These are phyloP conservation scores for Aegilops sharonensis DNA, from an alignment of 176 grass and related monocot species.

Conservation along the genomic window DNA sequence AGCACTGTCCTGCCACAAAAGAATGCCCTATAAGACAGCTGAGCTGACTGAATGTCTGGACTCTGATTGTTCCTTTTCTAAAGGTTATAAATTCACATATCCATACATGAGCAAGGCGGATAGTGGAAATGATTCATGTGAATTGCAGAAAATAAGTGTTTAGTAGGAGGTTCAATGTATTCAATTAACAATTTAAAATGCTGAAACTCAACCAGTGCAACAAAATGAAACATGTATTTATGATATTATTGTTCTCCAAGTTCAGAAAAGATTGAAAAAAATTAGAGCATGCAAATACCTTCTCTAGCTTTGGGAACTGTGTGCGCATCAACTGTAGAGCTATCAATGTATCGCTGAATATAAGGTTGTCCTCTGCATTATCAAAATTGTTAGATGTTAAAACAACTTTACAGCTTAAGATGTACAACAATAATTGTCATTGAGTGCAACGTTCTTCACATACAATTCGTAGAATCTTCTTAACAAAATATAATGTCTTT, in stretches of 20 bases:
- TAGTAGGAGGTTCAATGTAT: not conserved
- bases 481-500: not conserved
- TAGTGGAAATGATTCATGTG: not conserved
- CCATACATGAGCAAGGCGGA: not conserved
- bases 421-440: not conserved
- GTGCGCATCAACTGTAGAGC: constrained; percentile 86
- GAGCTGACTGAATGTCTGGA: not conserved
- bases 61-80: not conserved
- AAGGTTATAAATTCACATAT: not conserved
- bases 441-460: not conserved
- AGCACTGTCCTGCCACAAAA: not conserved
- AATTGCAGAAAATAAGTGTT: not conserved
- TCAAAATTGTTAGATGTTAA: constrained; percentile 2
- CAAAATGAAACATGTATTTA: not conserved
- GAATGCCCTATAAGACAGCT: not conserved
- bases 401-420: not conserved
- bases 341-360: constrained; percentile 70
- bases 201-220: not conserved
- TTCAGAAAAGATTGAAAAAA: not conserved
- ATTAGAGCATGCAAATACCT: constrained; percentile 33
- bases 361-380: constrained; percentile 74
- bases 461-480: not conserved
- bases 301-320: constrained; percentile 80
- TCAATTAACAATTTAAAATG: not conserved
- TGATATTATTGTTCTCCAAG: not conserved